Evolutionary conservation across 2,329 filamentous ascomycete species (phyloP), one percentile per base, ranked within the genome.

Genomic region (Cytospora mali): DNA sequence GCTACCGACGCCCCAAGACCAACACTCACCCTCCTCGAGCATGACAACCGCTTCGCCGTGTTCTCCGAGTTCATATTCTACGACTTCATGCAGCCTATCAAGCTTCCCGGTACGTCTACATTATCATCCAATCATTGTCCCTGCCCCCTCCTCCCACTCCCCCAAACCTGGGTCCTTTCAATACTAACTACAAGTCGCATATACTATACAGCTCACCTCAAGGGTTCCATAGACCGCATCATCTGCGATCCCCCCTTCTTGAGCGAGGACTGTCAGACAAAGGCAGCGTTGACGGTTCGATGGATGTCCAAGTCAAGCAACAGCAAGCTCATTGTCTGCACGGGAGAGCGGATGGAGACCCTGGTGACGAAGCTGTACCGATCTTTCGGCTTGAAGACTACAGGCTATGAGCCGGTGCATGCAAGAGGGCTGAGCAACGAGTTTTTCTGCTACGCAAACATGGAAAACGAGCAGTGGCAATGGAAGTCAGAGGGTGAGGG

Each of bases 171-270:
- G 31, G 35, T 33, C 39, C 27, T 23, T 13, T 21, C 46, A 2
- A 49, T 33, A 31, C 21, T 53, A 31, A 56, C 51, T 16, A n/a
- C 23, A 25, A 25, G 29, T 35, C 16, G 33, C 21, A 11, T 57
- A 27, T 16, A 14, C 11, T 28, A n/a, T 10, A 52, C 35, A 83
- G 80, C 73, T 14, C 74, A 82, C 35, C 74, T 93, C 39, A 91
- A 89, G 71, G 85, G 84, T 23, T 78, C 75, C 23, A 84, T 89
- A 53, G 88, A 92, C 74, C 82, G 86, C 59, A 82, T 94, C 64
- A 88, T 93, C 60, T 85, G 84, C 68, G 91, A 95, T 71, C 91
- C 91, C 10, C 91, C 91, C 0, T 94, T 94, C 72, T 79, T 94
- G 39, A 92, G 86, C 72, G 84, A 90, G 66, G 90, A 94, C 71